These are phyloP conservation scores for Elsinoe fawcettii DNA, from an alignment of 2,329 filamentous ascomycete species.

Conservation along the genomic window DNA sequence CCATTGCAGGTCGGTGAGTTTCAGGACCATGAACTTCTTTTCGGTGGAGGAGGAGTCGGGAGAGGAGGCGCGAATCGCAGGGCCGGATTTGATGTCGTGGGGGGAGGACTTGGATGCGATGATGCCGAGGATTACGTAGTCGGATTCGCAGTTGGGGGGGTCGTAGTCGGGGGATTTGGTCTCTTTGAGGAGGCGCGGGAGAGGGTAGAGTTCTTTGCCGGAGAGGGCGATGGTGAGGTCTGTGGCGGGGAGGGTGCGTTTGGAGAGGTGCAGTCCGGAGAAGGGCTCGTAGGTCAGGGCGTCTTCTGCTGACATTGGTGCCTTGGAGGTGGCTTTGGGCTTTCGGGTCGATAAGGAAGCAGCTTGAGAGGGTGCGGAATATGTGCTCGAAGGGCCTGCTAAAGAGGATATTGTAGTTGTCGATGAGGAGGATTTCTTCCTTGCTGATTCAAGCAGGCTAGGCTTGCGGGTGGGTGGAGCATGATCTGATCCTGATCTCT, in stretches of 20 bases:
- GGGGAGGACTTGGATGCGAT: slow-evolving; percentile 84
- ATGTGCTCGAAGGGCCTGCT: not conserved
- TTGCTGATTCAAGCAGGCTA: slow-evolving; percentile 6
- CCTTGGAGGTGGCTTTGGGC: slow-evolving; percentile 18
- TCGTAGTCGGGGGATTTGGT: slow-evolving; percentile 79
- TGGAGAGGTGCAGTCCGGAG: slow-evolving; percentile 75
- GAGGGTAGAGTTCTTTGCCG: slow-evolving; percentile 65
- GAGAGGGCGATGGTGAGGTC: slow-evolving; percentile 70
- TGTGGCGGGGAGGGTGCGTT: slow-evolving; percentile 72
- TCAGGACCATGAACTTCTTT: slow-evolving; percentile 89
- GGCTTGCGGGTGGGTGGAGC: not conserved
- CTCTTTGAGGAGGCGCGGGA: slow-evolving; percentile 72
- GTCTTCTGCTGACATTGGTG: slow-evolving; percentile 27
- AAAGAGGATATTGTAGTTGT: not conserved
- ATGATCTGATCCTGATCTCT: not conserved
- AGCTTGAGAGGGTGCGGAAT: not conserved
- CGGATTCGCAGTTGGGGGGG: slow-evolving; percentile 71
- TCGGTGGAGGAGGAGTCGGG: slow-evolving; percentile 45
- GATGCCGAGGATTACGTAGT: slow-evolving; percentile 83
- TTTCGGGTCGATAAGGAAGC: not conserved
- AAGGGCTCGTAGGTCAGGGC: slow-evolving; percentile 69
- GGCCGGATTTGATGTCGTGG: slow-evolving; percentile 48
- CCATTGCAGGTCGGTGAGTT: slow-evolving; percentile 79
- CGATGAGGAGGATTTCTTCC: slow-evolving; percentile 4
- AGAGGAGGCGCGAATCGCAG: slow-evolving; percentile 35